Evolutionary conservation across 1,139 yeast genomes (phyloP).

Genomic region (Candida dubliniensis): DNA sequence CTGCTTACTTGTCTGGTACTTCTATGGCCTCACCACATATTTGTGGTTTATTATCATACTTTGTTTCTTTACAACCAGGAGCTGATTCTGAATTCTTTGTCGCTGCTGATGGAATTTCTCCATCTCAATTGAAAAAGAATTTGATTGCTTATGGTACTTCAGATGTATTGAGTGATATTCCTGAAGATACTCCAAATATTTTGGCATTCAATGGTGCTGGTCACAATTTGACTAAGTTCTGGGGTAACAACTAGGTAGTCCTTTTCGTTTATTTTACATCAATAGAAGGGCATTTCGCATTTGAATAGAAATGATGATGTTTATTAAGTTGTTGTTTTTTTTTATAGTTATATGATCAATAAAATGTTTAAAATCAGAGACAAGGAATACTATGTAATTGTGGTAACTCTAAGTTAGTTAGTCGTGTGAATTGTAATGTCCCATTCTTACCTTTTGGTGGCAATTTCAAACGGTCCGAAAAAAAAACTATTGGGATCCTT

Average conservation of each 20-base stretch:
- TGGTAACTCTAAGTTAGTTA: no score
- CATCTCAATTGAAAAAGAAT: conserved; percentile 31
- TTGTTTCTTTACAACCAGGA: conserved; percentile 42
- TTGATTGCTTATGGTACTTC: conserved; percentile 40
- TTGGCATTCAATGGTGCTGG: conserved; percentile 95
- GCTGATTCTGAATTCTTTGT: conserved; percentile 42
- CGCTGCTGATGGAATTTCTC: conserved; percentile 44
- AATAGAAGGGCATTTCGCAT: no score
- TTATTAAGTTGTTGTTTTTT: no score
- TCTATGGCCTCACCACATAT: conserved; percentile 49
- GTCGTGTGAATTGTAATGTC: no score
- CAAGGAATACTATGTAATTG: no score
- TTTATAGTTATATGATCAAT: no score
- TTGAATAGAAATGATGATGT: no score
- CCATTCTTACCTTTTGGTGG: no score
- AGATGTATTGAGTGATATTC: conserved; percentile 49
- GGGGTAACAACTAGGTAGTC: conserved; percentile 33
- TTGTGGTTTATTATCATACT: conserved; percentile 42
- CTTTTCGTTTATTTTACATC: background rate
- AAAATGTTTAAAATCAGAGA: no score
- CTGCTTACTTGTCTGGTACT: conserved; percentile 41
- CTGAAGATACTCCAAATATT: conserved; percentile 80
- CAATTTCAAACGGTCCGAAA: no score
- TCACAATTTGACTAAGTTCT: conserved; percentile 68
- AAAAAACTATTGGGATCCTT: no score